phyloP scores from a whole-genome alignment of 345 rosid species.

The Euphorbia pulcherrima region DNA sequence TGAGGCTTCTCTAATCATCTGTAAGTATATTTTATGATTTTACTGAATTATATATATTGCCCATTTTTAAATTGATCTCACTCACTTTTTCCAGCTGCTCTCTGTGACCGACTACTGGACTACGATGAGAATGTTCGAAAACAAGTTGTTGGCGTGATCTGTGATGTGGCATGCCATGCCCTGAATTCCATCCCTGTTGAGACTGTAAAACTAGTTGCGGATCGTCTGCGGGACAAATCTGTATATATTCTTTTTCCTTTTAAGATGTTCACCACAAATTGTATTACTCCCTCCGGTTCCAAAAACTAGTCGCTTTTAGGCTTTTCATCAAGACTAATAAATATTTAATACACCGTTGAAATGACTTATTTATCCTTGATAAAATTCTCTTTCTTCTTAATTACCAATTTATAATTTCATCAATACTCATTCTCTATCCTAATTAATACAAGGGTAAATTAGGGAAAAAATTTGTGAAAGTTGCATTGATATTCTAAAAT shows the following conservation, averaged over 20 bases:
- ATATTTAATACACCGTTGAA: no score
- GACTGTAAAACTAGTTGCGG: slow-evolving; percentile 72
- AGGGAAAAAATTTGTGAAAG: no score
- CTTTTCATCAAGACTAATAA: no score
- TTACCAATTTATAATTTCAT: no score
- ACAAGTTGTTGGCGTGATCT: slow-evolving; percentile 87
- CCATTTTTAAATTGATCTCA: slow-evolving; percentile 19
- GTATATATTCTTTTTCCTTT: slow-evolving; percentile 43
- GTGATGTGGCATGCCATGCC: slow-evolving; percentile 72
- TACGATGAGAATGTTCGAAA: slow-evolving; percentile 93
- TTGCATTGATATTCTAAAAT: no score
- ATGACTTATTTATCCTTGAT: no score
- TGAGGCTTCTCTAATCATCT: slow-evolving; percentile 73
- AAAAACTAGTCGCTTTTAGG: no score
- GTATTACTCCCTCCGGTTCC: no score
- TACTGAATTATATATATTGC: slow-evolving; percentile 15
- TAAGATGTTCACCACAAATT: slow-evolving; percentile 2
- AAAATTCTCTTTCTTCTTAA: no score
- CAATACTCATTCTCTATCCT: no score
- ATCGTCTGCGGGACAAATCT: slow-evolving; percentile 95
- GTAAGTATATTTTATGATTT: slow-evolving; percentile 44
- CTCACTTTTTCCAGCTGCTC: slow-evolving; percentile 60
- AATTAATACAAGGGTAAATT: no score
- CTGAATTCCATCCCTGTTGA: slow-evolving; percentile 59
- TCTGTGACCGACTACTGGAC: slow-evolving; percentile 93